phyloP scores from a whole-genome alignment of 148 eudicot genomes.

The Rhododendron henanense region DNA sequence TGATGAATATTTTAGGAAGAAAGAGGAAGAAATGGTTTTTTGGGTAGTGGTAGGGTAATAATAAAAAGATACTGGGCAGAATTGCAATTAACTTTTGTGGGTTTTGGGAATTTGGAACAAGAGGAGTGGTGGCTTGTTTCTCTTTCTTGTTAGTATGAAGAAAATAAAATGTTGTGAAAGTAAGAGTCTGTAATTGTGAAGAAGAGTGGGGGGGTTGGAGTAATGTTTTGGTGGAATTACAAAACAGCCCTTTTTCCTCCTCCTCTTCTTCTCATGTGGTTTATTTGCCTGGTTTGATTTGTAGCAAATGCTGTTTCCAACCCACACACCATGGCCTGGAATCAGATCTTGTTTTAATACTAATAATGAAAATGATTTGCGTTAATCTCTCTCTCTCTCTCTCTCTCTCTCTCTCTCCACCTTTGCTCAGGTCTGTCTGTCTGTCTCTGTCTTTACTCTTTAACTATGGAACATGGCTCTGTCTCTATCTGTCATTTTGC shows the following conservation, averaged over 20 bases:
- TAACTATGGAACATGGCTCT: neutral
- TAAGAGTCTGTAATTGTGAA: neutral
- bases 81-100: neutral
- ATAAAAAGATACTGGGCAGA: neutral
- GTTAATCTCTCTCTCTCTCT: neutral
- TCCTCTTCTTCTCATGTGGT: neutral
- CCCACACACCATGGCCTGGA: neutral
- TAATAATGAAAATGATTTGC: neutral
- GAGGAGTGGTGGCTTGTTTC: neutral
- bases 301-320: neutral
- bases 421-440: neutral
- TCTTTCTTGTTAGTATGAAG: neutral
- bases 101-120: constrained; percentile 5
- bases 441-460: neutral
- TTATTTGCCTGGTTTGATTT: neutral
- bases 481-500: neutral
- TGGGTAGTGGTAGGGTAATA: neutral
- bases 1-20: neutral
- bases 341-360: neutral
- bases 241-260: neutral
- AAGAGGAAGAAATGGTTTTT: neutral
- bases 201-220: neutral
- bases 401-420: neutral
- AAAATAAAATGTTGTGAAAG: neutral
- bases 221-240: constrained; percentile 16